Percentiles rank a stretch among this genome's conserved stretches.
Conservation (phyloP, 2,329 filamentous ascomycete genomes). For the Verticillium nubilum region DNA sequence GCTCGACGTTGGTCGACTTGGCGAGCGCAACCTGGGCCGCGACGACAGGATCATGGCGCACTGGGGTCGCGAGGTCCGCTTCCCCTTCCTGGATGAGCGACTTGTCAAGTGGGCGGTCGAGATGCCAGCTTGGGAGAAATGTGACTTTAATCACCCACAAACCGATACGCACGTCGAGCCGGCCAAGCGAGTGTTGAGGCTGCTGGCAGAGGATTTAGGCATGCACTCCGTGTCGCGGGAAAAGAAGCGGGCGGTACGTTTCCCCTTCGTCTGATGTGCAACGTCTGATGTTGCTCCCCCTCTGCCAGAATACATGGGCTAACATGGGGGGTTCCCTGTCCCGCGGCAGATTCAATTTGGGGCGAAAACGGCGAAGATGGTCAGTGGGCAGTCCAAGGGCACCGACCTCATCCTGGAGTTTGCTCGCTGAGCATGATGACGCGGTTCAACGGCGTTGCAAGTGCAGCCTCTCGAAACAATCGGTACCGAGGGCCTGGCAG, state of each 20-base stretch:
- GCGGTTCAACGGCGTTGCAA: background rate
- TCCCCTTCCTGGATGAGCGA: conserved; percentile 84
- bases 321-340: background rate
- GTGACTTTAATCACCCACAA: conserved; percentile 56
- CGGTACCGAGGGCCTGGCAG: conserved; percentile 30
- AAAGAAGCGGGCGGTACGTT: conserved; percentile 81
- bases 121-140: conserved; percentile 76
- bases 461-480: conserved; percentile 1
- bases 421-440: conserved; percentile 6
- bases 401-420: conserved; percentile 47
- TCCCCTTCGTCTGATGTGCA: background rate
- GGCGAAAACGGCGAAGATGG: conserved; percentile 78
- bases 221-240: conserved; percentile 70
- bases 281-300: background rate
- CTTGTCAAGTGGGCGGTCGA: conserved; percentile 77
- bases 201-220: conserved; percentile 69
- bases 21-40: conserved; percentile 88
- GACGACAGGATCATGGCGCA: conserved; percentile 88
- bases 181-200: conserved; percentile 74
- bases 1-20: conserved; percentile 78
- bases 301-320: background rate
- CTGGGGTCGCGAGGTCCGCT: conserved; percentile 84
- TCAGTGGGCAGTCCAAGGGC: conserved; percentile 62
- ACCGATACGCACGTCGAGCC: conserved; percentile 52
- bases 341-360: conserved; percentile 71